Evolutionary conservation across 2,329 filamentous ascomycete species (phyloP).

Genomic region (Onygenales sp.): DNA sequence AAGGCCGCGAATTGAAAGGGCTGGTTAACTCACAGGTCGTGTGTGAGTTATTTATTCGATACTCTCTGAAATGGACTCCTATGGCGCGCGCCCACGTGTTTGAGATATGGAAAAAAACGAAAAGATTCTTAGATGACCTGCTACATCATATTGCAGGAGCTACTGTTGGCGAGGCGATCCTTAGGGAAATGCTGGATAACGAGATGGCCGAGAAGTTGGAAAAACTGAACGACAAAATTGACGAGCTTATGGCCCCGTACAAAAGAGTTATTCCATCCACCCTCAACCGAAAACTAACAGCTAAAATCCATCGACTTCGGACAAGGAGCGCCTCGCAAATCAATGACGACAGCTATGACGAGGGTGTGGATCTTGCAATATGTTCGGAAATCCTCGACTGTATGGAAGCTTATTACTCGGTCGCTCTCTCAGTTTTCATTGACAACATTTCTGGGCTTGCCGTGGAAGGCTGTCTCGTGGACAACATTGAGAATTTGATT

Average conservation of each 20-base stretch:
- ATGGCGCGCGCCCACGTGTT: slow-evolving; percentile 18
- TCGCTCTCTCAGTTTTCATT: slow-evolving; percentile 23
- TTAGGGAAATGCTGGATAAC: slow-evolving; percentile 14
- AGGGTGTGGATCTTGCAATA: slow-evolving; percentile 5
- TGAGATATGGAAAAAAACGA: slow-evolving; percentile 13
- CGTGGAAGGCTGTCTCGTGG: slow-evolving; percentile 30
- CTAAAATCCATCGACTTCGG: slow-evolving; percentile 6
- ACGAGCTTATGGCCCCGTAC: slow-evolving; percentile 15
- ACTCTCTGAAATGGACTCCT: slow-evolving; percentile 25
- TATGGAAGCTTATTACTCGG: slow-evolving; percentile 17
- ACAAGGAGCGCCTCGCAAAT: slow-evolving; percentile 1
- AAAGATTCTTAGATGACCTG: slow-evolving; percentile 12
- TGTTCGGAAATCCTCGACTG: slow-evolving; percentile 14
- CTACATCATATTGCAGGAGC: slow-evolving; percentile 13
- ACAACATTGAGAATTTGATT: slow-evolving; percentile 23
- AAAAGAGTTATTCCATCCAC: slow-evolving; percentile 12
- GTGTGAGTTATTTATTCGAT: slow-evolving; percentile 32
- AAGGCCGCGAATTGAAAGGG: slow-evolving; percentile 25
- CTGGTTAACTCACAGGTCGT: slow-evolving; percentile 32
- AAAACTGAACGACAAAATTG: slow-evolving; percentile 13
- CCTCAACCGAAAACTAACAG: slow-evolving; percentile 9
- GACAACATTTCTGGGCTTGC: slow-evolving; percentile 29
- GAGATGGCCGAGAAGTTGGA: slow-evolving; percentile 11
- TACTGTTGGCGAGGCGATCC: slow-evolving; percentile 10
- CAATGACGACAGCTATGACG: slow-evolving; percentile 1